Evolutionary conservation across 1,284 basidiomycete species (phyloP).

Genomic region (Ganoderma lingzhi): DNA sequence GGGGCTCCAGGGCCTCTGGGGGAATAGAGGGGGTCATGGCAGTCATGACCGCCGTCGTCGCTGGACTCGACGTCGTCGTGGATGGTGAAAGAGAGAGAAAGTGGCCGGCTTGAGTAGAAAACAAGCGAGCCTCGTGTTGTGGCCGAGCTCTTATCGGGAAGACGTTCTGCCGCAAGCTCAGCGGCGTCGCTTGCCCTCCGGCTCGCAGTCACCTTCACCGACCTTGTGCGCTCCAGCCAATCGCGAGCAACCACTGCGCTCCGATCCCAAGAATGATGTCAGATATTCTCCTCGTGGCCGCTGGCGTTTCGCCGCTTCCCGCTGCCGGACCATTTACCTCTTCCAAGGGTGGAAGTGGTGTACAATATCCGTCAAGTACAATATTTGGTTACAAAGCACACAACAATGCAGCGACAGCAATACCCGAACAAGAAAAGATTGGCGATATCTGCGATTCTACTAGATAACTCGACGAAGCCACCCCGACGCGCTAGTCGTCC

Average conservation of each 20-base stretch:
- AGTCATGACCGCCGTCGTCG: slow-evolving; percentile 41
- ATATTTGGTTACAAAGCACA: not conserved
- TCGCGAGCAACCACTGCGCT: not conserved
- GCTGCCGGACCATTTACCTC: not conserved
- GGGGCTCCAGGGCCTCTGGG: slow-evolving; percentile 40
- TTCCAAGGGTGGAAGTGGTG: not conserved
- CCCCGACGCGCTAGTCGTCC: not conserved
- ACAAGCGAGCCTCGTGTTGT: slow-evolving; percentile 35
- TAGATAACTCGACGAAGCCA: not conserved
- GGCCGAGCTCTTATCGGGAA: slow-evolving; percentile 37
- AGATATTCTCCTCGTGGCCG: slow-evolving; percentile 10
- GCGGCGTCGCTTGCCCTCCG: slow-evolving; percentile 31
- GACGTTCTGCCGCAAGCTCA: slow-evolving; percentile 26
- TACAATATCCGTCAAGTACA: slow-evolving; percentile 1
- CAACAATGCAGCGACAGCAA: slow-evolving; percentile 5
- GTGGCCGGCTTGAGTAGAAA: slow-evolving; percentile 27
- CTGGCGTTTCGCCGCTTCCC: not conserved
- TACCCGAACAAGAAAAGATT: slow-evolving; percentile 1
- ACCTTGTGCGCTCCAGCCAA: not conserved
- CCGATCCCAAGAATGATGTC: slow-evolving; percentile 27
- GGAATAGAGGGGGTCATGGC: slow-evolving; percentile 27
- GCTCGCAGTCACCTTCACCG: slow-evolving; percentile 12
- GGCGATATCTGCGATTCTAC: not conserved
- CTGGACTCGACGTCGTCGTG: slow-evolving; percentile 40
- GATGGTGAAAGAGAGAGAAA: slow-evolving; percentile 39